Evolutionary conservation across 371 early-diverging fungal genomes (phyloP).

Genomic region (Mucor saturninus): DNA sequence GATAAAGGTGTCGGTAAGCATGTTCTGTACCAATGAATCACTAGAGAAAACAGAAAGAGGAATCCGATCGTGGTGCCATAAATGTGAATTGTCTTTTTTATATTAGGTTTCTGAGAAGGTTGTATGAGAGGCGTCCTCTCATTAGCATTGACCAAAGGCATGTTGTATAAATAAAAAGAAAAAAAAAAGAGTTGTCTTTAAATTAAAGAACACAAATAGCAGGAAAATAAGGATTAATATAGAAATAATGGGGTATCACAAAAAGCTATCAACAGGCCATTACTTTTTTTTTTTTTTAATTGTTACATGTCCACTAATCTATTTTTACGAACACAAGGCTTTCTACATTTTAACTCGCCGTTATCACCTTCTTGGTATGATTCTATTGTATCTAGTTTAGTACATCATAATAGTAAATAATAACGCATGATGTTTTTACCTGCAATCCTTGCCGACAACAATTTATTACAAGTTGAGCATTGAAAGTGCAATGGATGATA

Average conservation of each 20-base stretch:
- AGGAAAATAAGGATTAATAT: not conserved
- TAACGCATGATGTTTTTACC: constrained; percentile 9
- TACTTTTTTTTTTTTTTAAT: not conserved
- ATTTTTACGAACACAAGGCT: constrained; percentile 23
- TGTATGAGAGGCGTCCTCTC: constrained; percentile 19
- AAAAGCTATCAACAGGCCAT: no score
- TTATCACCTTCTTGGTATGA: constrained; percentile 18
- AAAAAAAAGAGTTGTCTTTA: not conserved
- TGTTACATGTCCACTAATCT: constrained; percentile 2
- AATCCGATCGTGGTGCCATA: constrained; percentile 24
- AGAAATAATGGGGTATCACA: no score
- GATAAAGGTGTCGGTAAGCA: constrained; percentile 46
- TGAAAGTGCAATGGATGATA: constrained; percentile 63
- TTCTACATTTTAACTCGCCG: constrained; percentile 26
- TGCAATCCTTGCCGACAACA: constrained; percentile 32
- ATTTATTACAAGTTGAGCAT: constrained; percentile 53
- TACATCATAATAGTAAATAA: not conserved
- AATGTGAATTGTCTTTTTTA: constrained; percentile 17
- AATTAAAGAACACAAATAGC: not conserved
- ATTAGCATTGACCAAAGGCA: not conserved
- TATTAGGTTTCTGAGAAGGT: not conserved
- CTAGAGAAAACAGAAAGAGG: constrained; percentile 21
- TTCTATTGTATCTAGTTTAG: constrained; percentile 9
- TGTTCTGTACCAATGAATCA: constrained; percentile 26
- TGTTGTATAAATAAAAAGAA: not conserved